phyloP scores from a whole-genome alignment of 345 rosid genomes.

The Salix exigua region DNA sequence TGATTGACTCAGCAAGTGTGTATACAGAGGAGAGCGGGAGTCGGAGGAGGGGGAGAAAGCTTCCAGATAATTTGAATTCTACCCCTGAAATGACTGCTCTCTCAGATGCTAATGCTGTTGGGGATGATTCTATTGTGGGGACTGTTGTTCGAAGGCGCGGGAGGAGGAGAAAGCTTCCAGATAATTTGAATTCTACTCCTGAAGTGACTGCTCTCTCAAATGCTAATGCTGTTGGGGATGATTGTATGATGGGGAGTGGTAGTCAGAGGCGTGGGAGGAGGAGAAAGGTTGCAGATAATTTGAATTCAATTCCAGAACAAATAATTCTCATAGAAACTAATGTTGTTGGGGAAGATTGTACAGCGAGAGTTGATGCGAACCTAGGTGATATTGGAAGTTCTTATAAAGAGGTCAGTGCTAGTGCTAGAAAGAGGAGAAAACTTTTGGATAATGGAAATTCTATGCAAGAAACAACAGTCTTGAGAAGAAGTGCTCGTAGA shows the following conservation, averaged over 20 bases:
- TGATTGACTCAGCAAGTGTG: conserved; percentile 28
- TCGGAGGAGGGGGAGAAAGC: conserved; percentile 34
- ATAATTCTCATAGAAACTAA: not conserved
- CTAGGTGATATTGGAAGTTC: conserved; percentile 33
- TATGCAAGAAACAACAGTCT: conserved; percentile 34
- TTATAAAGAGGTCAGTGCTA: conserved; percentile 31
- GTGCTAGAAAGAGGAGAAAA: conserved; percentile 52
- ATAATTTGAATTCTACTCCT: conserved; percentile 23
- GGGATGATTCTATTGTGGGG: not conserved
- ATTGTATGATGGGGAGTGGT: not conserved
- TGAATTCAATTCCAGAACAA: conserved; percentile 8
- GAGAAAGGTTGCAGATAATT: conserved; percentile 7
- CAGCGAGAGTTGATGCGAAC: conserved; percentile 9
- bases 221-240: conserved; percentile 2
- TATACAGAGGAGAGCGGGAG: conserved; percentile 29
- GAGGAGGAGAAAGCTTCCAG: conserved; percentile 44
- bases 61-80: conserved; percentile 21
- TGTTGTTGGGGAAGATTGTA: conserved; percentile 13
- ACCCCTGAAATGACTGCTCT: conserved; percentile 36
- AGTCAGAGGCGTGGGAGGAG: conserved; percentile 14
- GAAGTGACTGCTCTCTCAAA: conserved; percentile 39
- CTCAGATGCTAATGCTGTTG: conserved; percentile 20
- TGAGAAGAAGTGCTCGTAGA: conserved; percentile 88
- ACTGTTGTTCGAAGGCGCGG: conserved; percentile 6
- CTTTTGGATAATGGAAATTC: conserved; percentile 24